phyloP scores from a whole-genome alignment of 345 rosid genomes.

The Pelargonium nanum region DNA sequence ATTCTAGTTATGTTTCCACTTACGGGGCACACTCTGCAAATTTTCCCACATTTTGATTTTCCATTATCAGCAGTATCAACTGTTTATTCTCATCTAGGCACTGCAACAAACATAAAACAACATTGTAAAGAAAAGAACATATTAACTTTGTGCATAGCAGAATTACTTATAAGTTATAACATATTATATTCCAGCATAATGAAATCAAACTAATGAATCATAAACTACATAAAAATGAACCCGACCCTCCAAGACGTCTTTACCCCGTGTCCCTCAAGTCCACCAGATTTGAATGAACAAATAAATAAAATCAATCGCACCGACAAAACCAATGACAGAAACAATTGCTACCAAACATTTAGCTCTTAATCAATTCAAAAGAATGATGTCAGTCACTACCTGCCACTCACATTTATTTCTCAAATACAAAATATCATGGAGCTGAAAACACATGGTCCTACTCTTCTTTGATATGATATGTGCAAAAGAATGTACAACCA shows the following conservation, averaged over 20 bases:
- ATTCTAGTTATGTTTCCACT: slow-evolving; percentile 13
- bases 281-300: background rate
- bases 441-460: background rate
- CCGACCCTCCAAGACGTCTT: background rate
- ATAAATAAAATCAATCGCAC: background rate
- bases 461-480: background rate
- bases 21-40: slow-evolving; percentile 33
- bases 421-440: no score
- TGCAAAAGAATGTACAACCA: background rate
- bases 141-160: background rate
- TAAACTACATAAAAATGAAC: background rate
- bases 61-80: slow-evolving; percentile 43
- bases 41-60: slow-evolving; percentile 38
- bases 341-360: background rate
- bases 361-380: no score
- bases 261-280: background rate
- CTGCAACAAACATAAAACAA: slow-evolving; percentile 26
- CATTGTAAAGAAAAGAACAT: background rate
- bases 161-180: background rate
- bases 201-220: background rate
- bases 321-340: background rate
- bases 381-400: no score
- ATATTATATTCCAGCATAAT: background rate
- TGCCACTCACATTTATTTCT: background rate
- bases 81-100: slow-evolving; percentile 45